Conservation (phyloP, 1,284 basidiomycete genomes). For the Rhodotorula mucilaginosa region DNA sequence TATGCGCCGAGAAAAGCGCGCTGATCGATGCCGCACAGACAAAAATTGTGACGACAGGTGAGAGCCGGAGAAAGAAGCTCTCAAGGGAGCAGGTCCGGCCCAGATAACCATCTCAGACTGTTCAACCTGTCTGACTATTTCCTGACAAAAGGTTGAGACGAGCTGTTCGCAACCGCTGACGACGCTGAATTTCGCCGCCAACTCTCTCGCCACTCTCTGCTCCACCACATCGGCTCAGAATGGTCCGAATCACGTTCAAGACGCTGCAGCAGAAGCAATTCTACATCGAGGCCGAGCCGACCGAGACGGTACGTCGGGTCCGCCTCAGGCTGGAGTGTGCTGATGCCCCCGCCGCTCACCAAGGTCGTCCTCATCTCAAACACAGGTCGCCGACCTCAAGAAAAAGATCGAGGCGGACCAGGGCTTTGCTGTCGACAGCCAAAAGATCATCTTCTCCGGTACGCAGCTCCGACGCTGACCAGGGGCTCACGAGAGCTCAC, state of each 20-base stretch:
- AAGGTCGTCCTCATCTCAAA: not conserved
- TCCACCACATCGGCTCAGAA: not conserved
- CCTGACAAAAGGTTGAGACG: no score
- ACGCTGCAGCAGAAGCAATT: constrained; percentile 83
- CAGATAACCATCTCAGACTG: no score
- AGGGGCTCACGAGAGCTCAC: not conserved
- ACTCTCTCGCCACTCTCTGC: not conserved
- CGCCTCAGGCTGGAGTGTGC: not conserved
- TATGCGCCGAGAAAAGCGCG: no score
- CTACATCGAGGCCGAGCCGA: constrained; percentile 68
- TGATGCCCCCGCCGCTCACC: not conserved
- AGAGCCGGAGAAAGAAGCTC: no score
- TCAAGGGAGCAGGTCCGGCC: no score
- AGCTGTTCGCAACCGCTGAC: not conserved
- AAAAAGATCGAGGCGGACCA: constrained; percentile 75
- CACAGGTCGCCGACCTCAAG: constrained; percentile 70
- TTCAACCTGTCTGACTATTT: no score
- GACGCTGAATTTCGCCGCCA: not conserved
- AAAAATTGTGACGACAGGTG: no score
- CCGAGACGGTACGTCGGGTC: constrained; percentile 60
- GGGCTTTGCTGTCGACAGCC: constrained; percentile 67
- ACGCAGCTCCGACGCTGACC: constrained; percentile 23
- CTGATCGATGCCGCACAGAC: no score
- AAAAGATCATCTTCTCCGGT: constrained; percentile 98
- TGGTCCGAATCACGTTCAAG: constrained; percentile 69